Base-by-base conservation (phyloP, 495 filamentous ascomycete genomes). In the Pseudomonodictys pantanalensis region DNA sequence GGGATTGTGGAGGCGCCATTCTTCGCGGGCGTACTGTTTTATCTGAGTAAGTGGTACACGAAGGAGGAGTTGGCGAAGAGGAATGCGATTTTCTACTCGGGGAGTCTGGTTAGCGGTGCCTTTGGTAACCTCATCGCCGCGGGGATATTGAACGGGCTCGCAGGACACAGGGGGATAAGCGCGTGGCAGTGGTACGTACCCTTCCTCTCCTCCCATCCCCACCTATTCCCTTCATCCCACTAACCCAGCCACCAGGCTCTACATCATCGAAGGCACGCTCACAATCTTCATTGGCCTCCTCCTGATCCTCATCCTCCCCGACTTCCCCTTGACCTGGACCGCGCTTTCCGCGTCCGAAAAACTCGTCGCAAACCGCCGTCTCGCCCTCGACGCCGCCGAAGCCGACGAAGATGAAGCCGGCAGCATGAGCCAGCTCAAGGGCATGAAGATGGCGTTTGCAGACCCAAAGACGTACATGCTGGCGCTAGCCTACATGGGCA, bases 41-140 rank as follows among this genome's bases (percentile, higher is more conserved):
- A 80, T 46, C 73, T 83, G 0, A 80, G 77, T 6, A 80, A 79
- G 24, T 83, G 78, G 79, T 84, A 83, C 58, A 81, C 80, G 1
- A 78, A 74, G 60, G 72, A 75, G 41, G 80, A 84, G 66, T 58
- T 83, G 39, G 77, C 76, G n/a, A 68, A 80, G 28, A 77, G 81
- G 22, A 84, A 80, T 75, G 78, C 77, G 61, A 77, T 68, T 35
- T 68, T 73, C 41, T 73, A 71, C 49, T 65, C 64, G 10, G 71
- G 65, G 8, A 70, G 69, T n/a, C 52, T 70, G 3, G 39, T 73
- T 26, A 63, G 55, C 9, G 70, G 71, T 25, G 71, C 71, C 8
- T 73, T 72, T 41, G 65, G 62, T n/a, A 65, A 58, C 41, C 62
- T 73, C 1, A 71, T 73, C 35, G 69, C 67, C 12, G 67, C 61